Conservation (phyloP, 2,329 filamentous ascomycete genomes). For the Boeremia lycopersici region DNA sequence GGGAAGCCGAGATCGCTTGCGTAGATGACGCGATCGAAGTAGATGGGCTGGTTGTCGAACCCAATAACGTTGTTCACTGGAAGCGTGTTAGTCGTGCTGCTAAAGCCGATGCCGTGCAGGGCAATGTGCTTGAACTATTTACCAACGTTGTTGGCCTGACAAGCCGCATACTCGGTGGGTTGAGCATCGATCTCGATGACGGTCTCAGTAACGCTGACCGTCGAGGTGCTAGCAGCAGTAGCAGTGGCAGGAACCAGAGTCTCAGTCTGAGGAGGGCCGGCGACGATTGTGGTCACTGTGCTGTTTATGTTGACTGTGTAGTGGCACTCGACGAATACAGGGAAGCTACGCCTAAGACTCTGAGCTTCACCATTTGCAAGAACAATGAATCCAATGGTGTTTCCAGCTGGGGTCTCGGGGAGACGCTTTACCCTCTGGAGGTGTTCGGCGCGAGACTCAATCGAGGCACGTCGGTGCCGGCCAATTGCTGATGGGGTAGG, state of each 20-base stretch:
- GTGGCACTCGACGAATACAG: slow-evolving; percentile 23
- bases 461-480: slow-evolving; percentile 26
- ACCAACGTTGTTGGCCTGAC: slow-evolving; percentile 34
- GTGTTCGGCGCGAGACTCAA: slow-evolving; percentile 14
- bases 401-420: slow-evolving; percentile 20
- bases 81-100: not conserved
- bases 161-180: slow-evolving; percentile 30
- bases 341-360: slow-evolving; percentile 20
- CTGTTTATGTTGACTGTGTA: slow-evolving; percentile 25
- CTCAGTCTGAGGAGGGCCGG: slow-evolving; percentile 19
- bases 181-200: slow-evolving; percentile 17
- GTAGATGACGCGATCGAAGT: slow-evolving; percentile 32
- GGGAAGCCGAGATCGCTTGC: slow-evolving; percentile 26
- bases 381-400: slow-evolving; percentile 25
- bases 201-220: slow-evolving; percentile 24
- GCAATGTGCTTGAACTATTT: slow-evolving; percentile 2
- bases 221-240: slow-evolving; percentile 22
- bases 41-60: slow-evolving; percentile 20
- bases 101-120: no score
- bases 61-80: slow-evolving; percentile 29
- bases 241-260: slow-evolving; percentile 17
- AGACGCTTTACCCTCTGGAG: slow-evolving; percentile 22
- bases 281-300: slow-evolving; percentile 18
- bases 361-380: slow-evolving; percentile 19
- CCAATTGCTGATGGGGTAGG: slow-evolving; percentile 14